Base-by-base conservation (phyloP, 1,284 basidiomycete species). In the Apiotrichum siamense region DNA sequence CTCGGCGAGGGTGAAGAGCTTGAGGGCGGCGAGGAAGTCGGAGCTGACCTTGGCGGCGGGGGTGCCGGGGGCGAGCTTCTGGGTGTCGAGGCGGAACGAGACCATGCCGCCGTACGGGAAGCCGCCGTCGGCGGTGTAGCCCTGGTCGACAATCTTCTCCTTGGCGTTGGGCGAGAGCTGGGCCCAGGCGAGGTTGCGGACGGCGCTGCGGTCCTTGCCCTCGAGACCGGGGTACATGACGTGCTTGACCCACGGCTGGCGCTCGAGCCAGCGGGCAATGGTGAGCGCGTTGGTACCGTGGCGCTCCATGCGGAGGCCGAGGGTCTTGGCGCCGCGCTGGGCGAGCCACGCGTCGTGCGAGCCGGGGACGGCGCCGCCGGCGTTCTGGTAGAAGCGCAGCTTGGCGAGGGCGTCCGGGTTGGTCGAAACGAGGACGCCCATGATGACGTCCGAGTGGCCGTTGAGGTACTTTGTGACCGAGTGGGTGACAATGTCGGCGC, bases 261-360 rank as follows among this genome's bases (percentile, higher is more conserved):
- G 66, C 52, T 81, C 67, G 11, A 97, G 79, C 38, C 78, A 83
- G 17, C 77, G 76, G 0, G 92, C 90, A 27, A 97, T 78, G 4
- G 77, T 76, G 6, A 97, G 77, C 4, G 89, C 93, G 62, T 90
- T 93, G 41, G 80, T 58, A 1, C 92, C 92, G 64, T 97, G 92
- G 32, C 84, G 82, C 57, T 87, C 82, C 83, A 93, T 90, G 35
- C 92, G 81, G 3, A 96, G 76, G 52, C 84, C 81, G 5, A 96
- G 81, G 7, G 93, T 97, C 79, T 97, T 97, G 57, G 86, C 80
- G 13, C 91, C 91, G 21, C 93, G 83, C 69, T 91, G 87, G 4
- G 88, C 87, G 47, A 97, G 83, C 87, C 89, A 96, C 64, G 79
- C 85, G 75, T 97, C 94, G 70, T 88, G 86, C 2, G 93, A 78